Conservation (phyloP, 2,329 filamentous ascomycete species). For the Didymella arachidicola region DNA sequence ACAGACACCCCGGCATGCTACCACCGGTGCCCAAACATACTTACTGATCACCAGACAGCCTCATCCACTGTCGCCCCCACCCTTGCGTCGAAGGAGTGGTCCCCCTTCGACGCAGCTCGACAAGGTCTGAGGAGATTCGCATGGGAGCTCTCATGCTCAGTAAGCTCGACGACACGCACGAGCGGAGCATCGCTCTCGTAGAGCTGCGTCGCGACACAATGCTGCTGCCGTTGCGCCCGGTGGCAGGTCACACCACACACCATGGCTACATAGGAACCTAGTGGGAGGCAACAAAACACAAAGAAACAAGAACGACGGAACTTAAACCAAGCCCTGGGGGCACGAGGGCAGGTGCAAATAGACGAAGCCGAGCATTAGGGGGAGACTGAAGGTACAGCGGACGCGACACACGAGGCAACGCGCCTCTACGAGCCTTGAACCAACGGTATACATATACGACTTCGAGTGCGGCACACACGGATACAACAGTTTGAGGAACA, state of each 20-base stretch:
- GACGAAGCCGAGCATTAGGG: no score
- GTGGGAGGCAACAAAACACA: constrained; percentile 10
- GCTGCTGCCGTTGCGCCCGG: constrained; percentile 9
- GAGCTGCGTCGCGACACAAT: constrained; percentile 10
- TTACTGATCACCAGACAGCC: constrained; percentile 18
- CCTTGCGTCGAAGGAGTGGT: constrained; percentile 4
- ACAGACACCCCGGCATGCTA: constrained; percentile 5
- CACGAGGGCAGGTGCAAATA: no score
- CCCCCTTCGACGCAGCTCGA: constrained; percentile 8
- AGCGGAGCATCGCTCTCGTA: constrained; percentile 15
- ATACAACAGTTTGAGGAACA: constrained; percentile 11
- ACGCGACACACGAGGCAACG: no score
- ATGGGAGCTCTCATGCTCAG: constrained; percentile 23
- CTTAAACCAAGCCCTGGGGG: no score
- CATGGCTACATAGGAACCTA: constrained; percentile 18
- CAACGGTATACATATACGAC: no score
- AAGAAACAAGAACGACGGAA: no score
- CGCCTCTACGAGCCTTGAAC: no score
- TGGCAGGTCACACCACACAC: constrained; percentile 16
- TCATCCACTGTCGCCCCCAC: constrained; percentile 9
- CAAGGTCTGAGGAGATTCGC: no score
- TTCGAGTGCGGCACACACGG: constrained; percentile 11
- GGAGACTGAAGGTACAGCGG: no score
- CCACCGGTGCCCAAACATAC: constrained; percentile 18
- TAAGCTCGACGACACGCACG: constrained; percentile 8